These are phyloP conservation scores for Podila verticillata DNA, from an alignment of 192 early-diverging fungal species.

Conservation along the genomic window DNA sequence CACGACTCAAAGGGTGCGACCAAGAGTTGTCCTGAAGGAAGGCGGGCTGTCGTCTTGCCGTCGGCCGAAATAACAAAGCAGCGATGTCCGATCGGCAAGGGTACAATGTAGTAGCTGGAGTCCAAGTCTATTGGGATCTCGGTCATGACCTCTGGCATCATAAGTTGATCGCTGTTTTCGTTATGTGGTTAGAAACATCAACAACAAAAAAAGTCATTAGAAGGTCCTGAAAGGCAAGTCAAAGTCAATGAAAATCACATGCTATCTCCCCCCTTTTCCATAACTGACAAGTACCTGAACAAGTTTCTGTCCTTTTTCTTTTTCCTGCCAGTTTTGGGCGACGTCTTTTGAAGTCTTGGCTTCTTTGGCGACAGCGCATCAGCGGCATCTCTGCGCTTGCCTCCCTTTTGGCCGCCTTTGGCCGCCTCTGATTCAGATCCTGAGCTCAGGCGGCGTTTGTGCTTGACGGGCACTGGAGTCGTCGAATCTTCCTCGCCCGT, in stretches of 20 bases:
- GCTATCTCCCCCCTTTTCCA: slow-evolving; percentile 11
- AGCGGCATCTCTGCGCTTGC: slow-evolving; percentile 10
- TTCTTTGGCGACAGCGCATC: slow-evolving; percentile 35
- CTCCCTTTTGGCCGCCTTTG: slow-evolving; percentile 15
- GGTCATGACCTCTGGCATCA: slow-evolving; percentile 64
- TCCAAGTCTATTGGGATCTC: slow-evolving; percentile 61
- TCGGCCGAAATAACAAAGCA: slow-evolving; percentile 64
- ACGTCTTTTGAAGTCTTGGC: slow-evolving; percentile 24
- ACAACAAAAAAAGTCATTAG: not conserved
- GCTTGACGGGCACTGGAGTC: slow-evolving; percentile 3
- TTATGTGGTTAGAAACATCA: not conserved
- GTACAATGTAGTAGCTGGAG: slow-evolving; percentile 60
- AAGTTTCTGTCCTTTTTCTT: slow-evolving; percentile 47
- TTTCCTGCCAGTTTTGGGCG: slow-evolving; percentile 32
- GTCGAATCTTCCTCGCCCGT: not conserved
- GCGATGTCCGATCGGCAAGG: slow-evolving; percentile 64
- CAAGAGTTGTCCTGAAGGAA: slow-evolving; percentile 23
- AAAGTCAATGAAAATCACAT: not conserved
- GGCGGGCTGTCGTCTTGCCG: slow-evolving; percentile 43
- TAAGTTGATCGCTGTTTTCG: slow-evolving; percentile 60
- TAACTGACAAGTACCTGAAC: slow-evolving; percentile 32
- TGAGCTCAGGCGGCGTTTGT: slow-evolving; percentile 37
- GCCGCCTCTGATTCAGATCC: slow-evolving; percentile 30
- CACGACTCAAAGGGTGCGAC: slow-evolving; percentile 57
- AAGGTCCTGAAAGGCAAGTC: not conserved